Base-by-base conservation (phyloP, 2,329 filamentous ascomycete genomes). In the Aureobasidium mangrovei region DNA sequence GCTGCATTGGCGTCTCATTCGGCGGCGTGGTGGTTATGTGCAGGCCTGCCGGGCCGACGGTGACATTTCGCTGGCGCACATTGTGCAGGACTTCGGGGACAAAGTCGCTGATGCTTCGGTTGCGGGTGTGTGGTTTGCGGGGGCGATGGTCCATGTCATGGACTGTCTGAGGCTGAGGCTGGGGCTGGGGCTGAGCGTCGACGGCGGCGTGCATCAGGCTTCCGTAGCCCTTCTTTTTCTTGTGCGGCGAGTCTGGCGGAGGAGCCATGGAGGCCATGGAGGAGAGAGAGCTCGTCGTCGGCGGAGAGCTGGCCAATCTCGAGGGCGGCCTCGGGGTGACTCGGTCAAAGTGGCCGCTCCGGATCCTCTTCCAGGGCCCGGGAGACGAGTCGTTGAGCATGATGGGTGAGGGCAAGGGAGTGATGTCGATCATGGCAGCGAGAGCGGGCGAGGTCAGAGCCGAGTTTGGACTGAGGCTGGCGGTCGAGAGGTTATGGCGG, bases 71-170 rank as follows among this genome's bases (percentile, higher is more conserved):
- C 32, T 74, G 72, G 64, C 82, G 86, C 0, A 84, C 77, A 47
- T 86, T 78, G 41, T 82, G 77, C 59, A 85, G 74, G 4, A 80
- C 73, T 53, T 93, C 86, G 2, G 90, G 89, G 0, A 83, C 78
- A 68, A 95, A 95, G 60, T 96, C 91, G 72, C 90, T 95, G 28
- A 93, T 74, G 69, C 91, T 96, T 62, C 91, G 80, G 67, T 93
- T 90, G 56, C 87, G 80, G 9, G 75, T 74, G 67, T 88, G 86
- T 27, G 41, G 36, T n/a, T 36, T 53, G 31, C 49, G 31, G 12
- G 44, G 18, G 26, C 43, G 32, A 32, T 27, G 18, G n/a, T 53
- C 49, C 7, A 53, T 35, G 39, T 35, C 36, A 7, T 43, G 49
- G 1, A 12, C 40, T 8, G 38, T 35, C 29, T 42, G 38, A 10